Base-by-base conservation (phyloP, 345 rosid genomes). In the Salix udensis region DNA sequence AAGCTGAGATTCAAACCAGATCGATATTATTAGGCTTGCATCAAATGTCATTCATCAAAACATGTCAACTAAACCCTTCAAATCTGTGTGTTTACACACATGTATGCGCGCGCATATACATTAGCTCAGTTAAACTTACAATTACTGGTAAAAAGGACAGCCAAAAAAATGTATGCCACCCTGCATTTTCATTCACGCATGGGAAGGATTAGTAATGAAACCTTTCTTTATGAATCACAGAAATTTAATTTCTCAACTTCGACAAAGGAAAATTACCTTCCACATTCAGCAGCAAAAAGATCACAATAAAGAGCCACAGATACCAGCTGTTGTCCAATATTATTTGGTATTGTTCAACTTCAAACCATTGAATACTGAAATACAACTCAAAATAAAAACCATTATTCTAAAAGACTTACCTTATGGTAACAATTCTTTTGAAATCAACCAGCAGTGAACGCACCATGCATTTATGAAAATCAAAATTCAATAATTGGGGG, bases 161-260 rank as follows among this genome's bases (percentile, higher is more conserved):
- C 97, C 97, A 95, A 74, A 95, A 95, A 74, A 85, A 93, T 0
- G 91, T 80, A 77, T 93, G 91, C 98, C 97, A 93, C 53, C 98
- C 96, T 91, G 89, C 84, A 77, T 50, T 68, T 71, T 72, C 67
- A 72, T 66, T 37, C 18, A 24, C 66, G 15, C 50, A 7, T 18
- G 6, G 67, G 36, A 16, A n/a, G 46, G 74, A 48, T 44, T 65
- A 7, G 31, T 28, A 58, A 15, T 26, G 40, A 2, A 18, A 2
- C 37, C 34, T 13, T 12, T 12, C 13, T 40, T 44, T 46, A 26
- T 67, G 48, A 13, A 23, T 18, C 67, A 74, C 28, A n/a, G 65
- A 19, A 46, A 37, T 65, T 7, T 0, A 24, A 3, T 34, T 36
- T 10, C 26, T 15, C 23, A 26, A 9, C 39, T 46, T 14, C 4